Evolutionary conservation across 1,284 basidiomycete species (phyloP).

Genomic region (Trichosporon sp.): DNA sequence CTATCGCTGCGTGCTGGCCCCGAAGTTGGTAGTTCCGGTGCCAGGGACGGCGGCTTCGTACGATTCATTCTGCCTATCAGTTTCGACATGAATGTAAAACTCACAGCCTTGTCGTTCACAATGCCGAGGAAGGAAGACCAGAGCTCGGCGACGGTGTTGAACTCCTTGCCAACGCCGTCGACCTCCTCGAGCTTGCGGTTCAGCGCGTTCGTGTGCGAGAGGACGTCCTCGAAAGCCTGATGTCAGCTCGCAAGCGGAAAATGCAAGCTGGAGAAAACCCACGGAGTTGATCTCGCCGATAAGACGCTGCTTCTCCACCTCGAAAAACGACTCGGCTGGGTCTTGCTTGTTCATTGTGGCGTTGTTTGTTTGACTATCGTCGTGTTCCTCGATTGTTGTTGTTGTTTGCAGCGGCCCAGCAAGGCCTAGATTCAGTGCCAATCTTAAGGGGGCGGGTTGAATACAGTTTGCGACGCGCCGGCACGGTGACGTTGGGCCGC

Average conservation of each 20-base stretch:
- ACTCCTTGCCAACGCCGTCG: constrained; percentile 87
- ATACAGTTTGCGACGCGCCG: neutral
- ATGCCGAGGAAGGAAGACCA: constrained; percentile 64
- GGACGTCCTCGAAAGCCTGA: constrained; percentile 85
- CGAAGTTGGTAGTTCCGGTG: constrained; percentile 50
- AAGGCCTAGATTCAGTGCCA: neutral
- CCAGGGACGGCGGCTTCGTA: constrained; percentile 51
- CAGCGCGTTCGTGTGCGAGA: constrained; percentile 82
- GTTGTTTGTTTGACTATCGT: neutral
- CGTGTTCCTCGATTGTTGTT: neutral
- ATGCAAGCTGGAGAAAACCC: constrained; percentile 24
- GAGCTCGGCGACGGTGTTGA: constrained; percentile 81
- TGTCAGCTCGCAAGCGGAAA: constrained; percentile 18
- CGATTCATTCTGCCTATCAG: constrained; percentile 26
- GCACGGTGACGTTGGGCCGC: constrained; percentile 19
- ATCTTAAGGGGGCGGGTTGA: neutral
- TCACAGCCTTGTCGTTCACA: constrained; percentile 51
- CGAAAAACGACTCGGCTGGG: constrained; percentile 47
- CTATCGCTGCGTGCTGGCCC: constrained; percentile 31
- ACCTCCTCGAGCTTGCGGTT: constrained; percentile 93
- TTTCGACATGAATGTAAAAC: neutral
- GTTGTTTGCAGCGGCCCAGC: neutral
- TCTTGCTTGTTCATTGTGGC: constrained; percentile 12
- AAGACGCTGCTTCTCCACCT: constrained; percentile 51
- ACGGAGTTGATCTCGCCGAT: constrained; percentile 55